Evolutionary conservation across 1,284 basidiomycete species (phyloP).

Genomic region (Ustilago xerochloae): DNA sequence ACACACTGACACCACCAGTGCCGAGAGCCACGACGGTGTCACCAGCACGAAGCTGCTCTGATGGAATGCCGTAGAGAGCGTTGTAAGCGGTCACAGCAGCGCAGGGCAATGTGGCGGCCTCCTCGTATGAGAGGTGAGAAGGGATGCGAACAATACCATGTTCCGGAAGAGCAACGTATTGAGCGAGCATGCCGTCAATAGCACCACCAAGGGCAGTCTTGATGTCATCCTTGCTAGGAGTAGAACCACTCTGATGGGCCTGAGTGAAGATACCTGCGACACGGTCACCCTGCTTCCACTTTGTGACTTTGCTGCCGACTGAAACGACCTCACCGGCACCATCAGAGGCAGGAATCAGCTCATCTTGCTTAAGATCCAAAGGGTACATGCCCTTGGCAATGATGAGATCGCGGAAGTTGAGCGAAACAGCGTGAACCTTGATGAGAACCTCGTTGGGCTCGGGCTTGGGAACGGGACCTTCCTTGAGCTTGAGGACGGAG

Average conservation of each 20-base stretch:
- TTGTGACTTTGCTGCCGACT: conserved; percentile 72
- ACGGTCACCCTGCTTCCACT: conserved; percentile 74
- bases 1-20: conserved; percentile 75
- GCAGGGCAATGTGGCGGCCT: conserved; percentile 72
- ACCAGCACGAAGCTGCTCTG: conserved; percentile 70
- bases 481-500: conserved; percentile 34
- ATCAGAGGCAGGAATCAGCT: conserved; percentile 74
- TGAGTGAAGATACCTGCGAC: conserved; percentile 69
- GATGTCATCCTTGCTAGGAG: conserved; percentile 59
- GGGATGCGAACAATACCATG: conserved; percentile 62
- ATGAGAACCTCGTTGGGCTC: conserved; percentile 57
- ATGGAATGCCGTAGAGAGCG: conserved; percentile 70
- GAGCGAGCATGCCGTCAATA: conserved; percentile 73
- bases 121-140: conserved; percentile 72
- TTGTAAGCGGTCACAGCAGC: conserved; percentile 74
- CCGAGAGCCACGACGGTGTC: conserved; percentile 73
- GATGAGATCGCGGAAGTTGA: conserved; percentile 68
- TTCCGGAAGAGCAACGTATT: conserved; percentile 70
- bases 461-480: conserved; percentile 45
- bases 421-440: conserved; percentile 68
- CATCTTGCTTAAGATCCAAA: conserved; percentile 40
- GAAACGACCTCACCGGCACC: conserved; percentile 75
- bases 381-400: conserved; percentile 49
- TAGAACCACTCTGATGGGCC: conserved; percentile 66
- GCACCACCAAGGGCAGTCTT: conserved; percentile 71